phyloP scores from a whole-genome alignment of 352 stramenopile species.

The Pythium monospermum region DNA sequence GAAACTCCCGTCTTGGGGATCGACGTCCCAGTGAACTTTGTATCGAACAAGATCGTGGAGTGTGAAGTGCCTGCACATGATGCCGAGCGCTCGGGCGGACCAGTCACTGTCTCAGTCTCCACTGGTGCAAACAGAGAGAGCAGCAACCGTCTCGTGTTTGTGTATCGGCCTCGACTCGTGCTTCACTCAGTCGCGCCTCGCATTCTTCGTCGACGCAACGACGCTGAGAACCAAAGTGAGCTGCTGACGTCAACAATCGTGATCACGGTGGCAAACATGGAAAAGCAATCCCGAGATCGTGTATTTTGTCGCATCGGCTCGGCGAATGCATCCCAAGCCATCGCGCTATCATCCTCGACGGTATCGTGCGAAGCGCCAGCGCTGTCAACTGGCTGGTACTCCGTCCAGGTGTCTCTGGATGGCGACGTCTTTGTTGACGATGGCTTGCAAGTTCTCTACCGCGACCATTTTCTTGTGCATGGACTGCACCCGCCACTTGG shows the following conservation, averaged over 20 bases:
- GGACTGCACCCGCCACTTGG: constrained; percentile 36
- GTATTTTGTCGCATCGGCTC: constrained; percentile 14
- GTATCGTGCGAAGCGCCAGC: constrained; percentile 7
- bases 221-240: not conserved
- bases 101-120: not conserved
- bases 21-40: not conserved
- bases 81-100: constrained; percentile 3
- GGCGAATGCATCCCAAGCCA: constrained; percentile 5
- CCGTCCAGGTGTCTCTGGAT: constrained; percentile 43
- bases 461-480: constrained; percentile 31
- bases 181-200: constrained; percentile 8
- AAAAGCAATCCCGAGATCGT: not conserved
- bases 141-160: constrained; percentile 16
- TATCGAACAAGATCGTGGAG: constrained; percentile 1
- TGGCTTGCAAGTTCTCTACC: constrained; percentile 32
- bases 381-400: constrained; percentile 35
- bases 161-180: constrained; percentile 7
- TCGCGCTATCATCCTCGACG: constrained; percentile 2
- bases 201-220: constrained; percentile 3
- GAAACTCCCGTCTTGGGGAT: not conserved
- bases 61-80: constrained; percentile 2
- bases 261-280: constrained; percentile 9
- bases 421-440: constrained; percentile 38
- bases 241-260: not conserved
- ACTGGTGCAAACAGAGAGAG: not conserved